Evolutionary conservation across 1,139 yeast genomes (phyloP), one percentile per base, ranked within the genome.

Genomic region (Yamadazyma conglobata): DNA sequence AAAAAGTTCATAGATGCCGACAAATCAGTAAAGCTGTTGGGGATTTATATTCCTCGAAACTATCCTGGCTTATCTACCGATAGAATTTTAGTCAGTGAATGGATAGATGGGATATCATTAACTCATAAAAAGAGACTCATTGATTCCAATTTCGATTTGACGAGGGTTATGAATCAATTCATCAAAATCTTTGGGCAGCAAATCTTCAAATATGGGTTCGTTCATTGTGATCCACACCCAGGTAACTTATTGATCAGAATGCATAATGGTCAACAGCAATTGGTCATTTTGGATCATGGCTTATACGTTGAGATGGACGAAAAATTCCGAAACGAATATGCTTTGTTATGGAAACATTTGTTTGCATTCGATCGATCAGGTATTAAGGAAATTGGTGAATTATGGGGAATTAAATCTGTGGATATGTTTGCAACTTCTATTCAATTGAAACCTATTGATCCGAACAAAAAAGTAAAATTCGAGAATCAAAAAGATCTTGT

Each of bases 161-260:
- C 58, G 12, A 41, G 50, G 10, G 60, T 78, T 12, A 68, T 82
- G 74, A 54, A 62, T 12, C 73, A 70, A 34, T 72, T 81, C 41
- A 55, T 79, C 25, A 60, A 61, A 19, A 60, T 79, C 10, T 79
- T 79, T 42, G 78, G 85, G 6, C 71, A 73, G 36, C 89, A 81
- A 58, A 79, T 82, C 18, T 84, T 82, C 52, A 64, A 70, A 24
- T 83, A 85, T 73, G 93, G 93, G 6, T 66, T 76, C 37, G 78
- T 84, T 10, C 93, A 84, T 52, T 77, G 88, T 31, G 94, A 84
- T 50, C 86, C 91, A 5, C 94, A 84, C 48, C 93, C 93, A 1
- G 94, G 94, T 4, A 84, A 84, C 48, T 55, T 84, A 38, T 51
- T 83, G 35, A 73, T 78, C 3, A 57, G 60, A 17, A 54, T 58